Conservation (phyloP, 225 moss, liverwort and hornwort genomes). For the Asterella californica region DNA sequence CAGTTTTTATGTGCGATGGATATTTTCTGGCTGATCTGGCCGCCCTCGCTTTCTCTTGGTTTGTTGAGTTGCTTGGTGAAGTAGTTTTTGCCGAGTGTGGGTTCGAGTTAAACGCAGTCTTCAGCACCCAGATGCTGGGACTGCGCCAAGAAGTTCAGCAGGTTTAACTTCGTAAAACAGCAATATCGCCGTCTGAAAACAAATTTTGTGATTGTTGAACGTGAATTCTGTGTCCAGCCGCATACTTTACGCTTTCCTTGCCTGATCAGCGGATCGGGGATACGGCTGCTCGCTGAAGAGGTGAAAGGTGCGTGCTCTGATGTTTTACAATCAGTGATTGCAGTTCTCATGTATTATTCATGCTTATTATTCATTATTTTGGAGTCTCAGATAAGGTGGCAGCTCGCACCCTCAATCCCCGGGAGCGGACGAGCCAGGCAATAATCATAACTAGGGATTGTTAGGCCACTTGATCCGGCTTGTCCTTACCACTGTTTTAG, state of each 20-base stretch:
- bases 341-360: background rate
- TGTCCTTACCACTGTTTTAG: too few species aligned
- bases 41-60: background rate
- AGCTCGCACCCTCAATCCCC: background rate
- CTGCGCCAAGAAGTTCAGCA: background rate
- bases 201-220: background rate
- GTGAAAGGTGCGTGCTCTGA: background rate
- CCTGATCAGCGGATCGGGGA: background rate
- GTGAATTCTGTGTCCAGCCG: background rate
- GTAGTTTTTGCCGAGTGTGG: background rate
- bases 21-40: background rate
- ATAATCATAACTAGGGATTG: background rate
- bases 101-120: background rate
- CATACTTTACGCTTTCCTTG: background rate
- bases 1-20: background rate
- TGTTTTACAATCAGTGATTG: background rate
- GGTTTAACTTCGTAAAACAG: background rate
- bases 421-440: background rate
- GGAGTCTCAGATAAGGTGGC: background rate
- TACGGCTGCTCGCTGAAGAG: background rate
- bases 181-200: background rate
- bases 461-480: background rate
- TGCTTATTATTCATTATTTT: background rate
- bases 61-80: background rate
- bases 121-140: background rate